Base-by-base conservation (phyloP, 225 moss, liverwort and hornwort species). In the Sphagnum tenellum region DNA sequence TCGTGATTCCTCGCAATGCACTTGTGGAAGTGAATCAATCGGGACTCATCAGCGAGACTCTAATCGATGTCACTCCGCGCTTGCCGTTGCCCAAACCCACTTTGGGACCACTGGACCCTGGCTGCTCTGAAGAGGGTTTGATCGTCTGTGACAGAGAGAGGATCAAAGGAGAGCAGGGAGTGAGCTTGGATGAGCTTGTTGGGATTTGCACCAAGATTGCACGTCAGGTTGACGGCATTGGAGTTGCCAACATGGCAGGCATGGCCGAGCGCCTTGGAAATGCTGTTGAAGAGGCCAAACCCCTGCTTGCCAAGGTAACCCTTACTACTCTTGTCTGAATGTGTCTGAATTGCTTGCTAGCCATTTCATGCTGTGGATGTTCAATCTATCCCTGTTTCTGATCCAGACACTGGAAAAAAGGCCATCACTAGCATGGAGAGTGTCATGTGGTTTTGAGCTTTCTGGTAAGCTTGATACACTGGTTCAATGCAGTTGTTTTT, bases 11-110 rank as follows among this genome's bases (percentile, higher is more conserved):
- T 4, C 87, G 93, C 44, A 98, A 98, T 67, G 87, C 93, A 1
- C 74, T 93, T 0, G 98, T 98, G n/a, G 93, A 98, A 66, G 93
- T 93, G 56, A 98, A 98, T 50, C 98, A 98, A 65, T 93, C 89
- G 44, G 98, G 98, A 44, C 76, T 98, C 46, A 93, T 98, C 12
- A 89, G 89, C 51, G 98, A 98, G 82, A 98, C 98, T 0, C 69
- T 98, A 58, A 93, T 98, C 47, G 98, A 98, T 55, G 79, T 98
- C 6, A 90, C 93, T 3, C 98, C 98, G 48, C 73, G 78, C 51
- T 50, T 46, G 63, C 93, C 98, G 9, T 71, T 98, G 47, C 93
- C 93, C 8, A 67, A 72, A 59, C 93, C 98, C 4, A 87, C 87
- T 0, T 78, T 84, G 8, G 93, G 93, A 1, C 96, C 96, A 2